Percentiles rank a stretch among this genome's conserved stretches.
phyloP scores from a whole-genome alignment of 23 red algal species.

The Cyanidiococcus yangmingshanensis region DNA sequence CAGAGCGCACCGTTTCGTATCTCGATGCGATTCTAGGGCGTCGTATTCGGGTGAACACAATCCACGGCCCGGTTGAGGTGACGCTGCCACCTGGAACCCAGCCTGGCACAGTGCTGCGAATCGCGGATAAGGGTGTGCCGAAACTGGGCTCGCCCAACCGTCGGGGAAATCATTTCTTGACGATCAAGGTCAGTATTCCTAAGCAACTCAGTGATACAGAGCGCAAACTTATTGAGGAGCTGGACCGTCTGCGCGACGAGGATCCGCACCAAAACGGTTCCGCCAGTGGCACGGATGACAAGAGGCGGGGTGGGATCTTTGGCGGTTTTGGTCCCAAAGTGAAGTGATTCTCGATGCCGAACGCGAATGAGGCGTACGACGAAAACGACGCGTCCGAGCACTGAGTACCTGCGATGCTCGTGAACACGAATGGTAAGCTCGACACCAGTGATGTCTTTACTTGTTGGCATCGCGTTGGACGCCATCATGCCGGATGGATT shows the following conservation, averaged over 20 bases:
- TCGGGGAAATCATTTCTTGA: constrained; percentile 84
- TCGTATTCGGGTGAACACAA: constrained; percentile 54
- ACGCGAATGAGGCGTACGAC: neutral
- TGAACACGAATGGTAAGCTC: too few relatives aligned
- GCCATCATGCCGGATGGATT: too few relatives aligned
- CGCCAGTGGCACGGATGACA: neutral
- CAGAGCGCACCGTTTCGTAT: constrained; percentile 61
- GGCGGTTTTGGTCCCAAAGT: constrained; percentile 5
- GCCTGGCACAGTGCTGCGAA: constrained; percentile 68
- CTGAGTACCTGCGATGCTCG: too few relatives aligned
- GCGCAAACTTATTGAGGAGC: constrained; percentile 22
- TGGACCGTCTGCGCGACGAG: neutral
- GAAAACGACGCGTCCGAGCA: too few relatives aligned
- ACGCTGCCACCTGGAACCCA: constrained; percentile 62
- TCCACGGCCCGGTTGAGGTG: constrained; percentile 60
- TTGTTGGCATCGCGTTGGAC: too few relatives aligned
- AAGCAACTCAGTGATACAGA: constrained; percentile 12
- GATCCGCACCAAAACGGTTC: neutral
- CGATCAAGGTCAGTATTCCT: constrained; percentile 40
- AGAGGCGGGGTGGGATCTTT: constrained; percentile 2
- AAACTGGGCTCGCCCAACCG: constrained; percentile 67
- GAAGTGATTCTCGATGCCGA: neutral
- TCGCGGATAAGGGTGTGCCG: constrained; percentile 83
- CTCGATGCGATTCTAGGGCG: constrained; percentile 92
- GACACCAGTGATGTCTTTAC: too few relatives aligned